phyloP scores from a whole-genome alignment of 495 filamentous ascomycete species.

The Astrothelium subdiscretum region DNA sequence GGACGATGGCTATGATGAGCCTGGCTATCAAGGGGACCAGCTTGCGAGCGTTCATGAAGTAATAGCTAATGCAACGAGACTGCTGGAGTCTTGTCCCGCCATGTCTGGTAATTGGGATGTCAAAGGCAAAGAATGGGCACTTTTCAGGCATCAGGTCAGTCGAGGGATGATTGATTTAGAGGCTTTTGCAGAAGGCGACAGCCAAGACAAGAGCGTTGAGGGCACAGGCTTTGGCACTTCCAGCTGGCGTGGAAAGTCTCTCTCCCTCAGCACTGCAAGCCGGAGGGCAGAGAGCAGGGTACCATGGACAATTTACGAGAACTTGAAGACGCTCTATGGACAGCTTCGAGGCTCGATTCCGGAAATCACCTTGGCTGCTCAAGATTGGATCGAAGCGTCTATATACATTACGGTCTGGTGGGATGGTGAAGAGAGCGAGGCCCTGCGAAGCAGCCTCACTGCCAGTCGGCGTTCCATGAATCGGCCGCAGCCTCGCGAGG shows the following conservation, averaged over 20 bases:
- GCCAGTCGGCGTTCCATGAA: constrained; percentile 25
- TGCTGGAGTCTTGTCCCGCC: constrained; percentile 62
- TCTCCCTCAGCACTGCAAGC: constrained; percentile 47
- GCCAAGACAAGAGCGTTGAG: constrained; percentile 32
- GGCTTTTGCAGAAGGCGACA: constrained; percentile 61
- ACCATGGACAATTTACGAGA: constrained; percentile 78
- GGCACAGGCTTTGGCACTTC: constrained; percentile 42
- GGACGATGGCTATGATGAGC: constrained; percentile 45
- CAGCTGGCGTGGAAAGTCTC: constrained; percentile 20
- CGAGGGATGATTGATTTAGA: constrained; percentile 55
- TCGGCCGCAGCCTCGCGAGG: constrained; percentile 22
- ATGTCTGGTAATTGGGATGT: constrained; percentile 62
- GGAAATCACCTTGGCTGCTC: constrained; percentile 55
- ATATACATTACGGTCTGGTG: constrained; percentile 76
- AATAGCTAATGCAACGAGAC: constrained; percentile 47
- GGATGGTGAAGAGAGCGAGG: constrained; percentile 59
- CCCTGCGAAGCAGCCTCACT: constrained; percentile 24
- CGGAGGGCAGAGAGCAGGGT: constrained; percentile 70
- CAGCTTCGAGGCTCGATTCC: constrained; percentile 58
- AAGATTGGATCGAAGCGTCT: constrained; percentile 82
- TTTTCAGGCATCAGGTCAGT: constrained; percentile 60
- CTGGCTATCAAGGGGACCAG: constrained; percentile 57
- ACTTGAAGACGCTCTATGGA: constrained; percentile 60
- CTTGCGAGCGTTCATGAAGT: constrained; percentile 61
- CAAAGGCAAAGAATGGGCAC: constrained; percentile 58